These are phyloP conservation scores for Apiospora arundinis DNA, from an alignment of 2,329 filamentous ascomycete genomes.

Conservation along the genomic window DNA sequence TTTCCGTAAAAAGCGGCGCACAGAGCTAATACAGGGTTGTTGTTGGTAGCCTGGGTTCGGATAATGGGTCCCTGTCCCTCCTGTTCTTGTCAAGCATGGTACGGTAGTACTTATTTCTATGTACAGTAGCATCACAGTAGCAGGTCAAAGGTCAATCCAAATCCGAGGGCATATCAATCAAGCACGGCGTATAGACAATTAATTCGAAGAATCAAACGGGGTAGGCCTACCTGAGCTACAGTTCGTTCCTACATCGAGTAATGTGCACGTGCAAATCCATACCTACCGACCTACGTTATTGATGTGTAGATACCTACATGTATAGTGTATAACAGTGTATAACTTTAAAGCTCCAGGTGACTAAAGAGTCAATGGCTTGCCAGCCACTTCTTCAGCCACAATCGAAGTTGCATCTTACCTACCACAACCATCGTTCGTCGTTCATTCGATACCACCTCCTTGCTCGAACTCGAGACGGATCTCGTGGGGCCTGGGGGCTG, in stretches of 20 bases:
- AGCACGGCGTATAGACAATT: background rate
- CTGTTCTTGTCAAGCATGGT: background rate
- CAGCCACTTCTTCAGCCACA: slow-evolving; percentile 23
- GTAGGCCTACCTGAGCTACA: too few species aligned
- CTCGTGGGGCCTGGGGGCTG: slow-evolving; percentile 14
- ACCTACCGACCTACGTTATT: too few species aligned
- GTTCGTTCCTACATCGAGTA: too few species aligned
- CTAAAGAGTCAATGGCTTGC: background rate
- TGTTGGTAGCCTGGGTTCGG: background rate
- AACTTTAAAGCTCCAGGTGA: background rate
- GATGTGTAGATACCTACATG: background rate
- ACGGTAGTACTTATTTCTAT: too few species aligned
- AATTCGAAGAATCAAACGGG: background rate
- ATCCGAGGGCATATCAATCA: background rate
- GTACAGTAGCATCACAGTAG: too few species aligned
- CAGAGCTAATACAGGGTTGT: slow-evolving; percentile 16
- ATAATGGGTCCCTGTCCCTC: background rate
- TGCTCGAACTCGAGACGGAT: slow-evolving; percentile 13
- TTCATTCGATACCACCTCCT: background rate
- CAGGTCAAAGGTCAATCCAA: too few species aligned
- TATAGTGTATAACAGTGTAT: too few species aligned
- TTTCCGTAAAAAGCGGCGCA: slow-evolving; percentile 13
- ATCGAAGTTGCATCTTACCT: background rate
- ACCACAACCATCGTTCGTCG: background rate
- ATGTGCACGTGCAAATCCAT: too few species aligned